These are phyloP conservation scores for Coleophoma crateriformis DNA, from an alignment of 2,329 filamentous ascomycete species.

Conservation along the genomic window DNA sequence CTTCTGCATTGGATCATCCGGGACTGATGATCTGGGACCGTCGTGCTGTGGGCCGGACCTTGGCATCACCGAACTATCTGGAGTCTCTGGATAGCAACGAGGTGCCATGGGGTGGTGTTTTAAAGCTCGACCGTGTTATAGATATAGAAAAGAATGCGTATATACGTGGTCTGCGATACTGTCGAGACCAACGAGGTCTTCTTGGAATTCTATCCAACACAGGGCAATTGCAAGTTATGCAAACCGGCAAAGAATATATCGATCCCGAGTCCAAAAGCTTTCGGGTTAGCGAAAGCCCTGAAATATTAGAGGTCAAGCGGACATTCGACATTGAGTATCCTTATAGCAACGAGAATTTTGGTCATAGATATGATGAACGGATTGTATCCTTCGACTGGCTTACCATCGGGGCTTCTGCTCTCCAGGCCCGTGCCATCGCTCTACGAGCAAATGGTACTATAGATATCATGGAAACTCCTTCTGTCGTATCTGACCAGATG, in stretches of 20 bases:
- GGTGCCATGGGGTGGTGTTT: constrained; percentile 55
- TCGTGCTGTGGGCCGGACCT: constrained; percentile 49
- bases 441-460: constrained; percentile 55
- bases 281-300: constrained; percentile 45
- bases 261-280: constrained; percentile 34
- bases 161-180: constrained; percentile 58
- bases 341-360: constrained; percentile 40
- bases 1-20: constrained; percentile 69
- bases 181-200: constrained; percentile 54
- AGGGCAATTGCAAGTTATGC: constrained; percentile 57
- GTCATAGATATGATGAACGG: constrained; percentile 43
- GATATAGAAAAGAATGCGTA: constrained; percentile 49
- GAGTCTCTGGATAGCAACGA: constrained; percentile 56
- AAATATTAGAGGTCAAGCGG: constrained; percentile 52
- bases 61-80: constrained; percentile 48
- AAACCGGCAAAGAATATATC: constrained; percentile 49
- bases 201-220: constrained; percentile 57
- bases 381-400: constrained; percentile 67
- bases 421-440: constrained; percentile 53
- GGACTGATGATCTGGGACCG: constrained; percentile 75
- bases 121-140: constrained; percentile 52
- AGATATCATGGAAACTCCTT: constrained; percentile 57
- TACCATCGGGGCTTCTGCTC: constrained; percentile 47
- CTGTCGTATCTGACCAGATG: constrained; percentile 50
- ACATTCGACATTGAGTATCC: constrained; percentile 59